Conservation (phyloP, 768 basidiomycete species). For the Lyophyllum shimeji region DNA sequence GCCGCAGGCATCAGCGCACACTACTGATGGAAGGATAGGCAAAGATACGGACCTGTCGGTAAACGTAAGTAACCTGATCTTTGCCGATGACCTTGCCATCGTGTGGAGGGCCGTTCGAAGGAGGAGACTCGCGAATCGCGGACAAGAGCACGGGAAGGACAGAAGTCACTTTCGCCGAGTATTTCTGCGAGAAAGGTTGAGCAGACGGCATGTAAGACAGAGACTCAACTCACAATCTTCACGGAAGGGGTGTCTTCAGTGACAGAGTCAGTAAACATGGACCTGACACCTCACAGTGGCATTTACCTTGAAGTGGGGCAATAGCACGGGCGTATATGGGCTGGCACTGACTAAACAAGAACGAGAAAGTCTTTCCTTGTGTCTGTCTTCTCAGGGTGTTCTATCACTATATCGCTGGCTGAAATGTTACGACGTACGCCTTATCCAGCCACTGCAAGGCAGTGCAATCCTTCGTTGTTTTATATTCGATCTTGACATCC, state of each 20-base stretch:
- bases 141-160: conserved; percentile 87
- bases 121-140: conserved; percentile 77
- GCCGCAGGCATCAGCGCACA: neutral
- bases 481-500: conserved; percentile 60
- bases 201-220: neutral
- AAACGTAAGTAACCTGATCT: conserved; percentile 72
- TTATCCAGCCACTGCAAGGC: conserved; percentile 90
- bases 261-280: neutral
- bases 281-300: neutral
- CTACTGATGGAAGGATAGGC: neutral
- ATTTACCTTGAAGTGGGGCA: conserved; percentile 72
- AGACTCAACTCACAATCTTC: conserved; percentile 59
- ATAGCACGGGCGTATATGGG: conserved; percentile 86
- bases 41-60: conserved; percentile 61
- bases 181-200: conserved; percentile 51
- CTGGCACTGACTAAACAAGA: conserved; percentile 91
- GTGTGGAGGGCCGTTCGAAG: conserved; percentile 66
- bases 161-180: conserved; percentile 74
- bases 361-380: conserved; percentile 81
- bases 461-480: conserved; percentile 70
- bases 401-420: neutral
- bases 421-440: conserved; percentile 43
- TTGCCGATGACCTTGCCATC: conserved; percentile 73
- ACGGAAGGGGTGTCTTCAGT: conserved; percentile 77
- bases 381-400: conserved; percentile 57